These are phyloP conservation scores for Cercospora zeae-maydis DNA, from an alignment of 2,329 filamentous ascomycete species.

Conservation along the genomic window DNA sequence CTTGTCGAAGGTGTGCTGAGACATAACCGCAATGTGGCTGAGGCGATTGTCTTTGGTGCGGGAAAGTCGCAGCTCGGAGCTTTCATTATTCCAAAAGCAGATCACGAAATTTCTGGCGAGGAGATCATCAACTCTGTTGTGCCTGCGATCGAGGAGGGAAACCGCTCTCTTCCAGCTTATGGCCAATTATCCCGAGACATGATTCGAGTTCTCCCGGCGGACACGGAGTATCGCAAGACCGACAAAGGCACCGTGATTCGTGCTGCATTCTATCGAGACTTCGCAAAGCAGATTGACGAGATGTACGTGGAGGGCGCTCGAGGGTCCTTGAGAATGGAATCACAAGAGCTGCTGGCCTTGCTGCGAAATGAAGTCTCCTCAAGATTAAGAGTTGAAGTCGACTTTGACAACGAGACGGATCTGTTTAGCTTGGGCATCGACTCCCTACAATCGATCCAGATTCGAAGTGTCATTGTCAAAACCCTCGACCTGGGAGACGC, in stretches of 20 bases:
- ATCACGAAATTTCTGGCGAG: slow-evolving; percentile 43
- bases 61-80: slow-evolving; percentile 53
- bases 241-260: slow-evolving; percentile 59
- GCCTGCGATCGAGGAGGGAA: slow-evolving; percentile 51
- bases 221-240: slow-evolving; percentile 49
- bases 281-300: slow-evolving; percentile 47
- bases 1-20: slow-evolving; percentile 54
- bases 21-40: slow-evolving; percentile 51
- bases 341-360: slow-evolving; percentile 8
- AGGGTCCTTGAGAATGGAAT: slow-evolving; percentile 9
- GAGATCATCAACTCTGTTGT: slow-evolving; percentile 50
- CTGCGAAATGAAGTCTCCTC: slow-evolving; percentile 1
- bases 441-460: slow-evolving; percentile 45
- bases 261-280: slow-evolving; percentile 49
- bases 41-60: slow-evolving; percentile 57
- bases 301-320: slow-evolving; percentile 39
- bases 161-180: slow-evolving; percentile 51
- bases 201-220: slow-evolving; percentile 47
- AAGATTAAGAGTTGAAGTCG: slow-evolving; percentile 5
- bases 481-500: slow-evolving; percentile 49
- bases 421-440: slow-evolving; percentile 36
- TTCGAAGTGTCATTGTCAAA: slow-evolving; percentile 51
- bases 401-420: slow-evolving; percentile 27
- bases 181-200: slow-evolving; percentile 53
- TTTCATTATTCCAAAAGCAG: slow-evolving; percentile 49